Percentiles rank a stretch among this genome's conserved stretches.
Evolutionary conservation across 225 moss, liverwort and hornwort species (phyloP).

Genomic region (Climacium dendroides): DNA sequence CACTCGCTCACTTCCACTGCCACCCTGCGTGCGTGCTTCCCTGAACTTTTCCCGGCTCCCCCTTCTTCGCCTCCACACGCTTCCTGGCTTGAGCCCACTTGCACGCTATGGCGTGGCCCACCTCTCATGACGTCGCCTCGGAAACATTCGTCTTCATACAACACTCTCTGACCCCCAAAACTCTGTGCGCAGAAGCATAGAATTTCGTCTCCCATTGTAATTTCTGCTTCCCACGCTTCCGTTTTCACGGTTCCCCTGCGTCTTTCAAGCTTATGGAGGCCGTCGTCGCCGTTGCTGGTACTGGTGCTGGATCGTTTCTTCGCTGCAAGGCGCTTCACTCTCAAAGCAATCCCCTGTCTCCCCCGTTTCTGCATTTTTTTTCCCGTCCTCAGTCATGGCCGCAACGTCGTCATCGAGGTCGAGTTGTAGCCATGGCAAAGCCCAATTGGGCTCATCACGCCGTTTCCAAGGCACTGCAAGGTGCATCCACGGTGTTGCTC

Average conservation of each 20-base stretch:
- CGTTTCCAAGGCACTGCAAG: slow-evolving; percentile 5
- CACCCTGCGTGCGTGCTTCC: neutral
- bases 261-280: slow-evolving; percentile 12
- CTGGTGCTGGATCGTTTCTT: neutral
- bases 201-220: neutral
- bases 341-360: neutral
- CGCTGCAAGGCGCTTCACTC: neutral
- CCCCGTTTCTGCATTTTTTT: neutral
- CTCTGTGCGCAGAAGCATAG: neutral
- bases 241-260: neutral
- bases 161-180: neutral
- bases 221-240: neutral
- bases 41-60: neutral
- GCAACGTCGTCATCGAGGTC: neutral
- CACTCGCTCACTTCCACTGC: neutral
- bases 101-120: slow-evolving; percentile 15
- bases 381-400: neutral
- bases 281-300: neutral
- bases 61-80: neutral
- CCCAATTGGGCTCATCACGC: neutral
- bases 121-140: neutral
- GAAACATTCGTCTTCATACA: neutral
- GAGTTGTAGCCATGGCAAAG: slow-evolving; percentile 14
- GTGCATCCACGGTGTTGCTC: neutral
- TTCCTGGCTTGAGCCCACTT: neutral